Base-by-base conservation (phyloP, 2,329 filamentous ascomycete species). In the Penicillium palitans region DNA sequence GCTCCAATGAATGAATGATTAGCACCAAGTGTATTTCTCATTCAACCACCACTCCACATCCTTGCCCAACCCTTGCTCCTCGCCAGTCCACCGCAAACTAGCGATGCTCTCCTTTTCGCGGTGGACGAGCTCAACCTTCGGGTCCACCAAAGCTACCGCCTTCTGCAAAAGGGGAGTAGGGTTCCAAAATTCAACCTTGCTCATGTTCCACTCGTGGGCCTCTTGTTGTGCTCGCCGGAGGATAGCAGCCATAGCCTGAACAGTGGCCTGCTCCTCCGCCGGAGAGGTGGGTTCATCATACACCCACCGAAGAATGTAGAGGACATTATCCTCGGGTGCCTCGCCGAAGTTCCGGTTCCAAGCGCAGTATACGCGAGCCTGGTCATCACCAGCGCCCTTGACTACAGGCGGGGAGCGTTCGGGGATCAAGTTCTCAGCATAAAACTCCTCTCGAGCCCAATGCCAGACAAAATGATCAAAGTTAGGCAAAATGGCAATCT, bases 141-240 rank as follows among this genome's bases (percentile, higher is more conserved):
- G 72, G 48, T 78, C 71, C 46, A 79, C 49, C 52, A 74, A 54
- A 46, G 72, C 69, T 42, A 78, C 76, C 2, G 79, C 78, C 57
- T 76, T 70, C 50, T 78, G 62, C 27, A 87, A 71, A 61, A 81
- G 67, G 7, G 83, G 78, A 4, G 83, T 83, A 0, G 93, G 92
- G 70, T 95, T 96, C 93, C 93, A 98, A 52, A 93, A 79, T 71
- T 92, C 84, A 4, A 96, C 84, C 46, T 85, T 81, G 41, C 81
- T 80, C 77, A 91, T 85, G 45, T 83, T 79, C 89, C 90, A 96
- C 57, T 84, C 80, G 3, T 80, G 76, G 2, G 93, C 93, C 74
- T 96, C 86, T 9, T 76, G 76, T 68, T 88, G 86, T 5, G 91
- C 92, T 45, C 87, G 79, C 42, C 78, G 74, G 45, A 96, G 72